These are phyloP conservation scores for Mortierella sp. DNA, from an alignment of 371 early-diverging fungal species.

Conservation along the genomic window DNA sequence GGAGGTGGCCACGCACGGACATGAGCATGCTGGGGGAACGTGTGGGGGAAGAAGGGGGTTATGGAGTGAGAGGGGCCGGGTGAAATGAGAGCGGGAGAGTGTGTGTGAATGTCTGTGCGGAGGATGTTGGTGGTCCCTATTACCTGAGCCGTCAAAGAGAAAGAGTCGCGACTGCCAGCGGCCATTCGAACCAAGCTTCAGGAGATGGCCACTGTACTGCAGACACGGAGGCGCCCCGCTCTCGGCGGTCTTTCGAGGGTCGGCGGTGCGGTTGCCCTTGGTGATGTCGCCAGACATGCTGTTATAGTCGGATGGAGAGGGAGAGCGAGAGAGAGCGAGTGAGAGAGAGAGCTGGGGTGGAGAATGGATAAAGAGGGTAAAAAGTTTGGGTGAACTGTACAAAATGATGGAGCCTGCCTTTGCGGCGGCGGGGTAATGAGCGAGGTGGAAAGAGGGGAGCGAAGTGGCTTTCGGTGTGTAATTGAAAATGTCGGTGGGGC, in stretches of 20 bases:
- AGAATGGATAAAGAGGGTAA: not conserved
- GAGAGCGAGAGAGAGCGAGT: not conserved
- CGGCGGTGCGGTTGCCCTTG: no score
- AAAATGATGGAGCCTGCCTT: not conserved
- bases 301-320: not conserved
- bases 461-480: not conserved
- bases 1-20: no score
- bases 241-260: no score
- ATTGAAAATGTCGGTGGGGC: not conserved
- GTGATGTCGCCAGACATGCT: no score
- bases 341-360: not conserved
- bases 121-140: not conserved
- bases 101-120: not conserved
- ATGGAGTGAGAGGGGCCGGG: not conserved
- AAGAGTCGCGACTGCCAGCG: slow-evolving; percentile 40
- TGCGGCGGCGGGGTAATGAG: not conserved
- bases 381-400: not conserved
- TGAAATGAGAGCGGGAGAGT: not conserved
- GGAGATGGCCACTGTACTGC: slow-evolving; percentile 21
- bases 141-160: slow-evolving; percentile 35
- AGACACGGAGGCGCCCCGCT: slow-evolving; percentile 3
- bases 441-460: not conserved
- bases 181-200: slow-evolving; percentile 30
- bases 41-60: not conserved
- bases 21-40: no score